phyloP scores from a whole-genome alignment of 2,329 filamentous ascomycete genomes.

The Cercospora berteroae region DNA sequence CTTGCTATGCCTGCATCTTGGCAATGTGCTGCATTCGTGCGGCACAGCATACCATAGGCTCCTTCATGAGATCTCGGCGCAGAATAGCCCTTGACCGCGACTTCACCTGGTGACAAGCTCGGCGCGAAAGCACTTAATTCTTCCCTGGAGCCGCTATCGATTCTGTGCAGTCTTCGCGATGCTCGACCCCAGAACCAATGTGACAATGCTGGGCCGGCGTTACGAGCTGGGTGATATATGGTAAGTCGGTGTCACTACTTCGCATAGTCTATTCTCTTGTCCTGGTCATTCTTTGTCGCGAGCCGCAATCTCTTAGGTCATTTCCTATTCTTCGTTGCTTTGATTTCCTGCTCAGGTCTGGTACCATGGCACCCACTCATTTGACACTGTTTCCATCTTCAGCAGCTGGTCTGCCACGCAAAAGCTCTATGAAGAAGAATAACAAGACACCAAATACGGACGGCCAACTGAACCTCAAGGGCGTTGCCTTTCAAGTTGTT shows the following conservation, averaged over 20 bases:
- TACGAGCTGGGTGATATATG: slow-evolving; percentile 18
- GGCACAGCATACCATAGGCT: slow-evolving; percentile 33
- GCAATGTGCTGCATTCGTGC: slow-evolving; percentile 12
- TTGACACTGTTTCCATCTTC: slow-evolving; percentile 26
- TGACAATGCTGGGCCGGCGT: slow-evolving; percentile 8
- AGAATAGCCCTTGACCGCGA: slow-evolving; percentile 13
- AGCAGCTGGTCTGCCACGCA: slow-evolving; percentile 18
- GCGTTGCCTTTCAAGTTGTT: slow-evolving; percentile 33
- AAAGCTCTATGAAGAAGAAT: slow-evolving; percentile 19
- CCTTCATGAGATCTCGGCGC: slow-evolving; percentile 5
- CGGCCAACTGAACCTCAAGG: slow-evolving; percentile 28
- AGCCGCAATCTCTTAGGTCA: not conserved
- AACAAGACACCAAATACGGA: slow-evolving; percentile 13
- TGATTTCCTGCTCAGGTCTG: slow-evolving; percentile 15
- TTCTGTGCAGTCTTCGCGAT: slow-evolving; percentile 12
- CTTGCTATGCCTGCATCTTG: slow-evolving; percentile 4
- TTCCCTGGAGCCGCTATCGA: slow-evolving; percentile 24
- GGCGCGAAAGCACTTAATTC: slow-evolving; percentile 9
- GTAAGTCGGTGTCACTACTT: slow-evolving; percentile 16
- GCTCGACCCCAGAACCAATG: slow-evolving; percentile 4
- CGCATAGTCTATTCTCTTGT: not conserved
- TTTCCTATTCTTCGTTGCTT: not conserved
- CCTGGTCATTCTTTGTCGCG: slow-evolving; percentile 12
- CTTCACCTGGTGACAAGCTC: slow-evolving; percentile 5
- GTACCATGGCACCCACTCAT: slow-evolving; percentile 25